Evolutionary conservation across 257 asterid genomes (phyloP).

Genomic region (Datura wrightii): DNA sequence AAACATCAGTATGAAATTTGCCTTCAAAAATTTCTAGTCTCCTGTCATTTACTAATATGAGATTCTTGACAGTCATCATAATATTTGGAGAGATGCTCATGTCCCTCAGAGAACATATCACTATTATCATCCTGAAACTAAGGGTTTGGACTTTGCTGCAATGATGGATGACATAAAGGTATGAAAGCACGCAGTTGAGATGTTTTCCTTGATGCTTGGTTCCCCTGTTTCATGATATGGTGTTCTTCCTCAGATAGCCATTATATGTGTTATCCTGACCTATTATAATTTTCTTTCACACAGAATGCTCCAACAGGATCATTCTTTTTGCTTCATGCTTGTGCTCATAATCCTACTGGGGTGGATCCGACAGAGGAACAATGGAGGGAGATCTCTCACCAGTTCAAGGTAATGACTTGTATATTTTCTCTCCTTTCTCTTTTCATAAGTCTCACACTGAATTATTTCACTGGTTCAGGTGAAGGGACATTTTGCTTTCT

Average conservation of each 20-base stretch:
- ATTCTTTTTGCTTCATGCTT: conserved; percentile 95
- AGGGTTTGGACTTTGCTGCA: conserved; percentile 84
- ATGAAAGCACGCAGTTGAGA: not conserved
- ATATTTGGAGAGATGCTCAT: conserved; percentile 95
- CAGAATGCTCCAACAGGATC: conserved; percentile 96
- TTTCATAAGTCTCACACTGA: not conserved
- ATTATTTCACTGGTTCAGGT: conserved; percentile 51
- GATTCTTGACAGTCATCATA: conserved; percentile 80
- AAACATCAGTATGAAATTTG: conserved; percentile 7
- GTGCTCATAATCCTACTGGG: conserved; percentile 99
- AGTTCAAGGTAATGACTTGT: conserved; percentile 65
- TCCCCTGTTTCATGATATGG: conserved; percentile 2
- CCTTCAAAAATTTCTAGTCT: conserved; percentile 19
- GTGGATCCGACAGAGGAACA: conserved; percentile 98
- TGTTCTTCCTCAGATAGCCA: not conserved
- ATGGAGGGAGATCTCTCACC: conserved; percentile 92
- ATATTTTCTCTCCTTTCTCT: not conserved
- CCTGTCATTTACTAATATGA: conserved; percentile 32
- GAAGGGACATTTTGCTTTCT: conserved; percentile 89
- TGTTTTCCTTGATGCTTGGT: not conserved
- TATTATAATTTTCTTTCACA: not conserved
- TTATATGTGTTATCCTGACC: conserved; percentile 4
- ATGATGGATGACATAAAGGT: conserved; percentile 93
- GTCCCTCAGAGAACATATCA: conserved; percentile 88
- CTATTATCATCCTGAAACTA: conserved; percentile 88